phyloP scores from a whole-genome alignment of 805 yeast species.

The Metschnikowia baotianmanensis region DNA sequence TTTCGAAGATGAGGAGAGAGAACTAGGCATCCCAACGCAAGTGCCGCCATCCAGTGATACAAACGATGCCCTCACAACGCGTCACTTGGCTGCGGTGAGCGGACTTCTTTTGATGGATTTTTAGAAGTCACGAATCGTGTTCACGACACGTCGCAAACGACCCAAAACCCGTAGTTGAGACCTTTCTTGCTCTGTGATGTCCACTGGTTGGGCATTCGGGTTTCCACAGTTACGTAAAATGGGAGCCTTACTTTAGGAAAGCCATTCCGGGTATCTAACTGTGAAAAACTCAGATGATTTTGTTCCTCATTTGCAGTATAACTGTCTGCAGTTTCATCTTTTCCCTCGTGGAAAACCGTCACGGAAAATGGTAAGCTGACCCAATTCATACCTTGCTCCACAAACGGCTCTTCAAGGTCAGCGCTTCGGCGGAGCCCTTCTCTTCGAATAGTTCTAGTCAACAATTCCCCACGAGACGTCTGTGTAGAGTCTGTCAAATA shows the following conservation, averaged over 20 bases:
- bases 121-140: constrained; percentile 17
- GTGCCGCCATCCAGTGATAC: constrained; percentile 14
- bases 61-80: constrained; percentile 45
- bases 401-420: constrained; percentile 3
- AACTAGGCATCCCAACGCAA: constrained; percentile 18
- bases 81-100: constrained; percentile 53
- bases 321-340: background rate
- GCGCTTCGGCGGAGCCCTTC: constrained; percentile 6
- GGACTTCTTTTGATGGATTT: constrained; percentile 60
- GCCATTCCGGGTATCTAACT: too few relatives aligned
- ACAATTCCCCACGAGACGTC: constrained; percentile 30
- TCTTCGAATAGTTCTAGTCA: constrained; percentile 23
- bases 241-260: constrained; percentile 25
- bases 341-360: constrained; percentile 1
- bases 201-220: constrained; percentile 26
- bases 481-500: constrained; percentile 29
- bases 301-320: too few relatives aligned
- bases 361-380: constrained; percentile 30
- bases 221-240: constrained; percentile 27
- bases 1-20: constrained; percentile 16
- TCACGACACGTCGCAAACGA: constrained; percentile 7
- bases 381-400: constrained; percentile 33
- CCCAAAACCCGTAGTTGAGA: constrained; percentile 31
- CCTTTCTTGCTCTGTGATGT: constrained; percentile 15
- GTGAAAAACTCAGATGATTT: too few relatives aligned